These are phyloP conservation scores for Xylariaceae sp. DNA, from an alignment of 2,329 filamentous ascomycete genomes.

Conservation along the genomic window DNA sequence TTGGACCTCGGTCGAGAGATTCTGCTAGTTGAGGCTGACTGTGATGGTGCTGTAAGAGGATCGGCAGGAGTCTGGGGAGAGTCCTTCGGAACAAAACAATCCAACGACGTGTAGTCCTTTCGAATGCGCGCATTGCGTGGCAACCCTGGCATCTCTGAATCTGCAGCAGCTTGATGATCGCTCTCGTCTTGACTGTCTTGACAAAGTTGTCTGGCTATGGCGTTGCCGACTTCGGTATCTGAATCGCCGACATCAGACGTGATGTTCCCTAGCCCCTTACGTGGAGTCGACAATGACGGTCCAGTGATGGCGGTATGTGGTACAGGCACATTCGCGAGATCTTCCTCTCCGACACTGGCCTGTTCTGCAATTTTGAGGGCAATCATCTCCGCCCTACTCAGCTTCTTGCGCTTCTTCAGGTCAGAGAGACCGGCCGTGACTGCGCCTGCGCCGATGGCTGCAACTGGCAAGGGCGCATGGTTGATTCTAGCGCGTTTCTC, in stretches of 20 bases:
- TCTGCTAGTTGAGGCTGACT: background rate
- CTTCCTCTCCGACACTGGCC: slow-evolving; percentile 17
- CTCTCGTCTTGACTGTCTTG: slow-evolving; percentile 8
- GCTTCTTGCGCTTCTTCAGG: slow-evolving; percentile 26
- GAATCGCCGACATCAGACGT: slow-evolving; percentile 20
- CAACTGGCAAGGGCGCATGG: slow-evolving; percentile 1
- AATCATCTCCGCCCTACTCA: slow-evolving; percentile 28
- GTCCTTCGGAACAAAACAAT: slow-evolving; percentile 2
- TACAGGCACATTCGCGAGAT: slow-evolving; percentile 28
- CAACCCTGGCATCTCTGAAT: background rate
- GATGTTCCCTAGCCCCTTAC: slow-evolving; percentile 29
- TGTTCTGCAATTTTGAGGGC: slow-evolving; percentile 24
- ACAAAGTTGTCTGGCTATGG: slow-evolving; percentile 30
- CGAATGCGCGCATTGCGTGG: background rate
- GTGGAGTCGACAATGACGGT: slow-evolving; percentile 38
- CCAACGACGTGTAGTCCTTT: slow-evolving; percentile 3
- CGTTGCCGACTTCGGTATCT: slow-evolving; percentile 26
- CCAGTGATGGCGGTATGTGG: slow-evolving; percentile 30
- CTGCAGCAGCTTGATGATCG: background rate
- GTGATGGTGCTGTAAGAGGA: slow-evolving; percentile 10
- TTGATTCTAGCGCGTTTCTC: slow-evolving; percentile 20
- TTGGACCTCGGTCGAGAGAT: background rate
- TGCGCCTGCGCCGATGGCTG: slow-evolving; percentile 7
- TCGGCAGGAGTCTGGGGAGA: background rate
- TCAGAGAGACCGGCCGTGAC: slow-evolving; percentile 6